These are phyloP conservation scores for Wolfiporia cocos DNA, from an alignment of 1,284 basidiomycete genomes.

Conservation along the genomic window DNA sequence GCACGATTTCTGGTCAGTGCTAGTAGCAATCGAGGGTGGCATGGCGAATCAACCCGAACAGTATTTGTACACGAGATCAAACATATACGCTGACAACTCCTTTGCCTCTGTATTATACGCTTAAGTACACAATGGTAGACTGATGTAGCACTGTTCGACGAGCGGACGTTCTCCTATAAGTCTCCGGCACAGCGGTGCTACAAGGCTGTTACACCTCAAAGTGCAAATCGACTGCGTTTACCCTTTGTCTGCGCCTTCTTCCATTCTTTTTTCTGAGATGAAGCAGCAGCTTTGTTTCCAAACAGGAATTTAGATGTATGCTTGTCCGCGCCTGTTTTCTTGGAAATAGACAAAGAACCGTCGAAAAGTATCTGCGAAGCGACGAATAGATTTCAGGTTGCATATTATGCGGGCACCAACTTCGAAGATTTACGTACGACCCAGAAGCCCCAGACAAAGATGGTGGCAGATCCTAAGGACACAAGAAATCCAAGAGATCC, in stretches of 20 bases:
- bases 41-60: constrained; percentile 83
- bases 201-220: no score
- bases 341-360: constrained; percentile 47
- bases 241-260: constrained; percentile 30
- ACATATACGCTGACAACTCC: constrained; percentile 26
- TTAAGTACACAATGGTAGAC: no score
- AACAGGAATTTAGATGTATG: constrained; percentile 74
- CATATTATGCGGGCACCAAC: not conserved
- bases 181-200: no score
- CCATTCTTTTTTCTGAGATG: constrained; percentile 63
- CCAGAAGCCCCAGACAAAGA: constrained; percentile 69
- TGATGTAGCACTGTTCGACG: no score
- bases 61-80: constrained; percentile 90
- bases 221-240: not conserved
- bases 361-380: constrained; percentile 53
- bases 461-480: constrained; percentile 40
- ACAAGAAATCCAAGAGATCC: constrained; percentile 51
- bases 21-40: constrained; percentile 94
- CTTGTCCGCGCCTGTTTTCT: constrained; percentile 75
- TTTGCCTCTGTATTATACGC: no score
- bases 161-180: no score
- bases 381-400: not conserved
- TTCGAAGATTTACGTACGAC: constrained; percentile 41
- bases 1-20: constrained; percentile 86
- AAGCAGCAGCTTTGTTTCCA: constrained; percentile 68